These are phyloP conservation scores for Aspergillus ostianus DNA, from an alignment of 495 filamentous ascomycete genomes.

Conservation along the genomic window DNA sequence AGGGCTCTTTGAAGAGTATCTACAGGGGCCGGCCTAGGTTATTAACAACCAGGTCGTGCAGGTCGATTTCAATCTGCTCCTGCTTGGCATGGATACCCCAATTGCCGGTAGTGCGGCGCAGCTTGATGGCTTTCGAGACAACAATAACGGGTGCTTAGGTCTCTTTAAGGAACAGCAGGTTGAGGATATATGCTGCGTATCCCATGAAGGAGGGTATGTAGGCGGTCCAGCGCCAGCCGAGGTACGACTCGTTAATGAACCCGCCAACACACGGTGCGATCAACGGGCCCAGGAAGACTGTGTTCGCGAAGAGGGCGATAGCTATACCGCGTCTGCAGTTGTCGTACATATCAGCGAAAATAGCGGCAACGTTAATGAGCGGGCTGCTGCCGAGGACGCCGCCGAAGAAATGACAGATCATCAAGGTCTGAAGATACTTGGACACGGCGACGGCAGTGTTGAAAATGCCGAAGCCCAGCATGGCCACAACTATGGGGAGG, in stretches of 20 bases:
- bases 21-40: slow-evolving; percentile 32
- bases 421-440: slow-evolving; percentile 47
- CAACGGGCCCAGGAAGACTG: slow-evolving; percentile 40
- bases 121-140: slow-evolving; percentile 20
- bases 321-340: slow-evolving; percentile 35
- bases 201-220: slow-evolving; percentile 31
- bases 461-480: slow-evolving; percentile 45
- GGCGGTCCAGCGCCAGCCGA: slow-evolving; percentile 38
- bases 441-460: slow-evolving; percentile 48
- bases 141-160: slow-evolving; percentile 28
- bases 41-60: slow-evolving; percentile 27
- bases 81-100: slow-evolving; percentile 41
- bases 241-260: slow-evolving; percentile 19
- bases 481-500: slow-evolving; percentile 43
- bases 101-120: slow-evolving; percentile 29
- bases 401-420: slow-evolving; percentile 40
- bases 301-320: slow-evolving; percentile 38
- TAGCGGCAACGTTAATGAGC: slow-evolving; percentile 34
- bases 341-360: slow-evolving; percentile 42
- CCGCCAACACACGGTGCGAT: slow-evolving; percentile 38
- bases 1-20: slow-evolving; percentile 35
- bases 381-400: slow-evolving; percentile 41
- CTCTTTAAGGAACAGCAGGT: slow-evolving; percentile 24
- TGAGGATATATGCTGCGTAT: slow-evolving; percentile 9
- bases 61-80: slow-evolving; percentile 34